These are phyloP conservation scores for Apophysomyces trapeziformis DNA, from an alignment of 371 early-diverging fungal genomes.

Conservation along the genomic window DNA sequence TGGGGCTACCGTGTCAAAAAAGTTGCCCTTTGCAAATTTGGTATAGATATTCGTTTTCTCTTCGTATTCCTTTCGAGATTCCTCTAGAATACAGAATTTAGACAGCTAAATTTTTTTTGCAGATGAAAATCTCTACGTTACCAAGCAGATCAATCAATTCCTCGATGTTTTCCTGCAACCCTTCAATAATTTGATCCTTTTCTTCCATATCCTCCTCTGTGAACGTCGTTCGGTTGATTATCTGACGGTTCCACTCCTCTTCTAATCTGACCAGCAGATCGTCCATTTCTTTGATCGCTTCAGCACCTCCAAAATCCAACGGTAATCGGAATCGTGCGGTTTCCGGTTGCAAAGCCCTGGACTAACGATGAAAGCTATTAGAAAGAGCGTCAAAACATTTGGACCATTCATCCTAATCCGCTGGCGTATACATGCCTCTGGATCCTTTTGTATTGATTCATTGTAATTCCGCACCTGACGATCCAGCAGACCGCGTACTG, in stretches of 20 bases:
- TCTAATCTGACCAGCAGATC: slow-evolving; percentile 42
- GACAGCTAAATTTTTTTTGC: neutral
- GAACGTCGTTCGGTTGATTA: slow-evolving; percentile 23
- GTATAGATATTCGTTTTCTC: slow-evolving; percentile 37
- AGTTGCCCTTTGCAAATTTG: slow-evolving; percentile 42
- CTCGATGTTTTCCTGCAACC: slow-evolving; percentile 30
- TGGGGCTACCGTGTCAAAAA: slow-evolving; percentile 42
- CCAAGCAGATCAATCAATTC: slow-evolving; percentile 32
- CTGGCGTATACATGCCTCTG: neutral
- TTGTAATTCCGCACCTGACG: slow-evolving; percentile 28
- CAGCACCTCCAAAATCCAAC: slow-evolving; percentile 33
- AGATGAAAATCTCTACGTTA: neutral
- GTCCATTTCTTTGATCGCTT: slow-evolving; percentile 33
- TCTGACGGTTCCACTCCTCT: slow-evolving; percentile 46
- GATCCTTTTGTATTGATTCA: slow-evolving; percentile 11
- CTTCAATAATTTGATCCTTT: slow-evolving; percentile 29
- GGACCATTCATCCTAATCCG: neutral
- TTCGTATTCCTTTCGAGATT: slow-evolving; percentile 29
- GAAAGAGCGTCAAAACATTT: slow-evolving; percentile 3
- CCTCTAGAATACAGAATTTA: slow-evolving; percentile 11
- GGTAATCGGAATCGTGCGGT: slow-evolving; percentile 33
- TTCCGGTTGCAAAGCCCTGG: slow-evolving; percentile 17
- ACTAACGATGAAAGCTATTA: slow-evolving; percentile 10
- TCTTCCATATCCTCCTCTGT: slow-evolving; percentile 40
- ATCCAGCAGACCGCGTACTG: slow-evolving; percentile 30